These are phyloP conservation scores for Akebia trifoliata DNA, from an alignment of 164 flowering plant species.

Conservation along the genomic window DNA sequence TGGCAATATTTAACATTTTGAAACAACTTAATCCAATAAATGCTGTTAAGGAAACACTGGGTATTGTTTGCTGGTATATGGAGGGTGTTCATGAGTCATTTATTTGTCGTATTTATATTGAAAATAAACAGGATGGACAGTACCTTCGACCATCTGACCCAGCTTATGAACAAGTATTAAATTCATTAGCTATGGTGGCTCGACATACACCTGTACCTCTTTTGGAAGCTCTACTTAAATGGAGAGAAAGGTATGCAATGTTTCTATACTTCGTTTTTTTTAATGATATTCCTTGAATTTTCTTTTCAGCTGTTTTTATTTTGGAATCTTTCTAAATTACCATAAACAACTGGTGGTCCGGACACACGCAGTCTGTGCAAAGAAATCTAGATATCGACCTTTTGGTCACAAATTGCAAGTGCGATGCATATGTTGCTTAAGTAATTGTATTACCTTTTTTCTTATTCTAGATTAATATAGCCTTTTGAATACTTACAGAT, in stretches of 20 bases:
- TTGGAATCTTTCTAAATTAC: neutral
- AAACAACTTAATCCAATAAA: neutral
- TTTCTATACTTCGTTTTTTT: neutral
- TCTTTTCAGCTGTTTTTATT: neutral
- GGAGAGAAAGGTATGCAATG: constrained; percentile 77
- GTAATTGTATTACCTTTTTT: too few relatives aligned
- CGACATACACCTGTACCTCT: constrained; percentile 97
- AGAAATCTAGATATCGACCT: too few relatives aligned
- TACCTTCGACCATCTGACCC: constrained; percentile 98
- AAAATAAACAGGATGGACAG: constrained; percentile 78
- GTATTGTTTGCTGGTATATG: too few relatives aligned
- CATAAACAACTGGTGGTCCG: too few relatives aligned
- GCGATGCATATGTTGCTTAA: too few relatives aligned
- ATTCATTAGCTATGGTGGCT: constrained; percentile 96
- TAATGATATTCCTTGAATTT: neutral
- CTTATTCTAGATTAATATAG: too few relatives aligned
- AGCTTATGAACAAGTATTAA: constrained; percentile 96
- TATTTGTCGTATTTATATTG: neutral
- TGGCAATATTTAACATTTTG: neutral
- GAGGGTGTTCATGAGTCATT: neutral
- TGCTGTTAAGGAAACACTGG: too few relatives aligned
- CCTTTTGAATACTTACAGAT: too few relatives aligned
- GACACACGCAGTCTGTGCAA: too few relatives aligned
- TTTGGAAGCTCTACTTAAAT: constrained; percentile 83
- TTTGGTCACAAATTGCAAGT: too few relatives aligned